Percentiles rank a stretch among this genome's conserved stretches.
These are phyloP conservation scores for Synchytrium microbalum DNA, from an alignment of 371 early-diverging fungal genomes.

Conservation along the genomic window DNA sequence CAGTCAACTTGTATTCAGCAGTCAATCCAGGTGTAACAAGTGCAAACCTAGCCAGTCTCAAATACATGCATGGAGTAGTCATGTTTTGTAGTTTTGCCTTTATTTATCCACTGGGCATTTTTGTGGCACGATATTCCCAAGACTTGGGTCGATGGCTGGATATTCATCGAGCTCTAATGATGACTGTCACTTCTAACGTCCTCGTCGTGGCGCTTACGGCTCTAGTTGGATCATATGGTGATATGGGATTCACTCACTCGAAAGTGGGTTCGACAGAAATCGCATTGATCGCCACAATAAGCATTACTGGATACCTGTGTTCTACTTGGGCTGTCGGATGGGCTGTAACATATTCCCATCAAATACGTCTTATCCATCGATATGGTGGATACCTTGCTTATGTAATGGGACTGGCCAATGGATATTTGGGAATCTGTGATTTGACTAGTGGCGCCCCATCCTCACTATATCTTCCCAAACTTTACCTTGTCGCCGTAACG, in stretches of 20 bases:
- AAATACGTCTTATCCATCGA: background rate
- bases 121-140: conserved; percentile 24
- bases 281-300: background rate
- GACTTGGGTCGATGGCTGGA: conserved; percentile 20
- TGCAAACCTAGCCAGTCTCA: background rate
- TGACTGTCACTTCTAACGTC: conserved; percentile 23
- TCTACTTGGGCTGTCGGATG: too few species aligned
- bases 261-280: background rate
- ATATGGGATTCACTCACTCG: background rate
- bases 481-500: background rate
- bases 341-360: background rate
- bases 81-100: conserved; percentile 29
- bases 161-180: conserved; percentile 25
- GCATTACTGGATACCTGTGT: background rate
- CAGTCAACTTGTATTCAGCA: background rate
- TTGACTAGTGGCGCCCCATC: background rate
- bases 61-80: conserved; percentile 19
- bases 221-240: background rate
- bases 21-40: background rate
- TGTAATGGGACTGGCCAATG: background rate
- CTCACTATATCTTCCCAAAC: background rate
- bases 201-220: background rate
- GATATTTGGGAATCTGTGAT: background rate
- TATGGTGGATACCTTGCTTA: background rate
- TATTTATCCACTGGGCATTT: conserved; percentile 31